A percentile compares a stretch with the other conserved stretches of the same genome.
These are phyloP conservation scores for Leersia perrieri DNA, from an alignment of 176 grass and related monocot genomes.

Conservation along the genomic window DNA sequence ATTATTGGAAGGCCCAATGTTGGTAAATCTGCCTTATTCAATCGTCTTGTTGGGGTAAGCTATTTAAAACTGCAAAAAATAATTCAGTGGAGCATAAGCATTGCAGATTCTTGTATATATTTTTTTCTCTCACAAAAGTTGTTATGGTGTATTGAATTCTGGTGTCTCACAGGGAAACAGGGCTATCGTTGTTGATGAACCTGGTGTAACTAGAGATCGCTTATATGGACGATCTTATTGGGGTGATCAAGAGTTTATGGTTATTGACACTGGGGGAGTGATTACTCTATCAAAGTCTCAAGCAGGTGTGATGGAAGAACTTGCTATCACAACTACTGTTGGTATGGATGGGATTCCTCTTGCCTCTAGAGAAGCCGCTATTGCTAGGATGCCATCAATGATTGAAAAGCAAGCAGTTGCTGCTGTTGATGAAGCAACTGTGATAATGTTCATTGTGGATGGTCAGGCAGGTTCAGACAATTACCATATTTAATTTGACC, in stretches of 20 bases:
- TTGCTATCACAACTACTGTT: constrained; percentile 78
- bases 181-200: constrained; percentile 96
- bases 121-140: not conserved
- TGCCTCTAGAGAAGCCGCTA: constrained; percentile 76
- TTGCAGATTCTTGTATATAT: not conserved
- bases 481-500: constrained; percentile 9
- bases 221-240: constrained; percentile 81
- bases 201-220: constrained; percentile 88
- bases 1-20: constrained; percentile 96
- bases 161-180: constrained; percentile 50
- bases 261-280: constrained; percentile 86
- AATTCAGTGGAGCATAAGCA: not conserved
- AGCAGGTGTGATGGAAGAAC: constrained; percentile 84
- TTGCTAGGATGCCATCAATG: constrained; percentile 96
- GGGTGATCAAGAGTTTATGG: constrained; percentile 82
- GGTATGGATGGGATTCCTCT: constrained; percentile 96
- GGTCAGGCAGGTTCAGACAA: constrained; percentile 68
- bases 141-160: not conserved
- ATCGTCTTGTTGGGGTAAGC: constrained; percentile 87
- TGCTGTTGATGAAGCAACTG: constrained; percentile 77
- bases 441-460: constrained; percentile 87
- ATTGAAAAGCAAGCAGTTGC: constrained; percentile 88
- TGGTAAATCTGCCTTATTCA: constrained; percentile 92
- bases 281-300: constrained; percentile 86
- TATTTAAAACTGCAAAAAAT: not conserved